Conservation (phyloP, 2,329 filamentous ascomycete genomes). For the Neofusicoccum ribis region DNA sequence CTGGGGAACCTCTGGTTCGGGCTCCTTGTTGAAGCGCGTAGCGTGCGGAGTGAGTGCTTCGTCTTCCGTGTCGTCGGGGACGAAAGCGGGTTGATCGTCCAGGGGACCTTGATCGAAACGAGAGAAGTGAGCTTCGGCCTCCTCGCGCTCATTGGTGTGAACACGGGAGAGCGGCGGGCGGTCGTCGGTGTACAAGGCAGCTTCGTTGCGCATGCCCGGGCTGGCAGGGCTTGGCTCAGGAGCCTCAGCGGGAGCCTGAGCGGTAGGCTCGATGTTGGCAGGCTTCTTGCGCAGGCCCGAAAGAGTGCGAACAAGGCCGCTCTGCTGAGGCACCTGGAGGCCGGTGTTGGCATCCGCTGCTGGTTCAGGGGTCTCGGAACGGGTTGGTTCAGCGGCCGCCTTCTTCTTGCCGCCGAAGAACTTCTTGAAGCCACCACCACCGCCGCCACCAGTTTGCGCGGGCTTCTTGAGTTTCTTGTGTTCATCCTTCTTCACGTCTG, state of each 20-base stretch:
- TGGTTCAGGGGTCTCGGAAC: constrained; percentile 14
- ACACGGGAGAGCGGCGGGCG: constrained; percentile 17
- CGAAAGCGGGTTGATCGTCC: constrained; percentile 80
- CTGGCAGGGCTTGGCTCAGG: background rate
- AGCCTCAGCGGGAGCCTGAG: background rate
- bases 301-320: constrained; percentile 5
- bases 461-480: constrained; percentile 40
- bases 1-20: constrained; percentile 23
- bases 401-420: constrained; percentile 43
- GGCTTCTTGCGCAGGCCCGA: constrained; percentile 9
- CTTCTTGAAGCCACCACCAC: constrained; percentile 40
- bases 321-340: constrained; percentile 9
- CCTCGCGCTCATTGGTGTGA: constrained; percentile 57
- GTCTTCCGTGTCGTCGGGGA: constrained; percentile 52
- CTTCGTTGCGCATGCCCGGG: constrained; percentile 14
- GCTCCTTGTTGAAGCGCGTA: constrained; percentile 23
- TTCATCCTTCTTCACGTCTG: constrained; percentile 32
- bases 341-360: constrained; percentile 23
- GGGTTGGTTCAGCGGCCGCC: constrained; percentile 12
- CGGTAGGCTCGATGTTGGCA: background rate
- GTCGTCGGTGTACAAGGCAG: constrained; percentile 10
- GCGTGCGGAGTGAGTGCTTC: constrained; percentile 23
- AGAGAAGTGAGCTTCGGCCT: constrained; percentile 63
- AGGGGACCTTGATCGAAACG: constrained; percentile 88
- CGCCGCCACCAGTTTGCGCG: constrained; percentile 29